phyloP scores from a whole-genome alignment of 2,329 filamentous ascomycete genomes.

The Dendrostoma leiphaemia region DNA sequence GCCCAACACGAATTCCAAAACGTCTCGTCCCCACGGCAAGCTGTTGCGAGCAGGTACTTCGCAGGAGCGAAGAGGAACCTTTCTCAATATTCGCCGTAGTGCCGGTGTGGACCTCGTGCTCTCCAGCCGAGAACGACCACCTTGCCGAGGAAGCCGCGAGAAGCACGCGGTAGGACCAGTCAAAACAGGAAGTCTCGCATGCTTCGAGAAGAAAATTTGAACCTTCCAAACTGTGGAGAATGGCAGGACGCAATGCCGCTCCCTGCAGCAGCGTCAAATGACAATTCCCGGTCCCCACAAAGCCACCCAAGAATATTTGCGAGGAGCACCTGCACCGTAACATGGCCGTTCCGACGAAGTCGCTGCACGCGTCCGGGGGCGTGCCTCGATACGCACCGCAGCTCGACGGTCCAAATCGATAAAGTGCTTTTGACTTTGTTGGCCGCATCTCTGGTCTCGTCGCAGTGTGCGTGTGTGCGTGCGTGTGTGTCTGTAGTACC shows the following conservation, averaged over 20 bases:
- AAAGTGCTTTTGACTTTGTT: not conserved
- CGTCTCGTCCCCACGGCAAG: no score
- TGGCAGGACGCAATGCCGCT: no score
- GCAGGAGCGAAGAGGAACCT: no score
- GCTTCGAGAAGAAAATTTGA: constrained; percentile 18
- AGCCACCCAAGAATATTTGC: constrained; percentile 3
- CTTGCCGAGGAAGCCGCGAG: not conserved
- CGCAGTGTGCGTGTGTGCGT: not conserved
- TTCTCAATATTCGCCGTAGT: no score
- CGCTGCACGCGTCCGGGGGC: no score
- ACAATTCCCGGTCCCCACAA: constrained; percentile 1
- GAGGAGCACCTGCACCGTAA: constrained; percentile 6
- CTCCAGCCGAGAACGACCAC: not conserved
- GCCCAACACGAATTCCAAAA: no score
- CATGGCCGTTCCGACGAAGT: not conserved
- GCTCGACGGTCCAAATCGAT: not conserved
- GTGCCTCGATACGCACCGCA: no score
- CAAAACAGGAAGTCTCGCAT: constrained; percentile 15
- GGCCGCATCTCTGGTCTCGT: constrained; percentile 1
- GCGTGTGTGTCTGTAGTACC: no score
- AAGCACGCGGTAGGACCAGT: no score
- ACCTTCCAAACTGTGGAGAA: constrained; percentile 13
- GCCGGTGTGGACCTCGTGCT: no score
- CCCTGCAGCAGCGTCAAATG: not conserved
- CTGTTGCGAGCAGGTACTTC: no score